Evolutionary conservation across 2,329 filamentous ascomycete species (phyloP).

Genomic region (Apiospora phragmitis): DNA sequence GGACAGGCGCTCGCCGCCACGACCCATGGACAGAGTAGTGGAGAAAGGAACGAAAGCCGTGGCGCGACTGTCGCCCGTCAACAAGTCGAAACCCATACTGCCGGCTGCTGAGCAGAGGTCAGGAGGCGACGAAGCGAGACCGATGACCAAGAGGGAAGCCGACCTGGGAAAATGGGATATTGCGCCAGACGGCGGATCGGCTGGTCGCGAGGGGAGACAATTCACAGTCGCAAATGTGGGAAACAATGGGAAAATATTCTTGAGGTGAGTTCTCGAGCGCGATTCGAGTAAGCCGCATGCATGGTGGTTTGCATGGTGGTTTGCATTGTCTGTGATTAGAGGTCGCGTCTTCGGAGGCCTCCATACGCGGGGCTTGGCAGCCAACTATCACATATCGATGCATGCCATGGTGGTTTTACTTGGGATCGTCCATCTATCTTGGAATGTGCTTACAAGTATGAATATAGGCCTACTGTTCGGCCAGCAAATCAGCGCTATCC

Average conservation of each 20-base stretch:
- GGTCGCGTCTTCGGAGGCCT: not conserved
- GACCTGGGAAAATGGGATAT: constrained; percentile 58
- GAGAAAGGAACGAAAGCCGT: constrained; percentile 21
- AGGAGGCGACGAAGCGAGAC: constrained; percentile 29
- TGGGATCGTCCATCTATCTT: not conserved
- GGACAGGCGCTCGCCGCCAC: constrained; percentile 24
- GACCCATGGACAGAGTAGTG: constrained; percentile 12
- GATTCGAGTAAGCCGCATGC: not conserved
- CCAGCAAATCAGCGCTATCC: constrained; percentile 62
- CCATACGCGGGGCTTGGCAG: not conserved
- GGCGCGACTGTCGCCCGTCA: constrained; percentile 23
- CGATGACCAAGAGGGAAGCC: constrained; percentile 46
- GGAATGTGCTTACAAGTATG: not conserved
- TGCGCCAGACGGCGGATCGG: constrained; percentile 60
- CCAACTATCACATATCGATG: not conserved
- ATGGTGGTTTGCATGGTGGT: not conserved
- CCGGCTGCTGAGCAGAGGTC: constrained; percentile 27
- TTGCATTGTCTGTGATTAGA: not conserved
- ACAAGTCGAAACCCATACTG: constrained; percentile 27
- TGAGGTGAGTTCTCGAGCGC: constrained; percentile 60
- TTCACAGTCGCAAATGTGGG: constrained; percentile 82
- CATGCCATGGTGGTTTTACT: not conserved
- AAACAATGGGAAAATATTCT: constrained; percentile 79
- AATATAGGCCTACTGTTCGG: constrained; percentile 59
- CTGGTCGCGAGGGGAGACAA: constrained; percentile 65